phyloP scores from a whole-genome alignment of 73 alveolate genomes.

The Symbiodinium pilosum region DNA sequence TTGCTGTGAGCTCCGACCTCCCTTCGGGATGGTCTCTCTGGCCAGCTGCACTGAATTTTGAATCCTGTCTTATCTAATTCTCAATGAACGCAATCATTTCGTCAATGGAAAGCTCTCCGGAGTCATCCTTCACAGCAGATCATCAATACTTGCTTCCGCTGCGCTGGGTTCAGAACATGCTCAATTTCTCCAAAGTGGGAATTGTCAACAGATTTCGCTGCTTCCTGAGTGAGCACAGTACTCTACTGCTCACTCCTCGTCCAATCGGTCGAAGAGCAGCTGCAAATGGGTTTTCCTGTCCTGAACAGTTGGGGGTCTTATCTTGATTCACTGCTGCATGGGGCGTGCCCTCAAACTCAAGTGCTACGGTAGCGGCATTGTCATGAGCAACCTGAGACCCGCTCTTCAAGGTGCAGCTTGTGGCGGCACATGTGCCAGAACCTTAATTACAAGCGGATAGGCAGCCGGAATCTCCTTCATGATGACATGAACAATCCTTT shows the following conservation, averaged over 20 bases:
- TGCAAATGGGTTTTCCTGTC: slow-evolving; percentile 75
- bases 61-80: background rate
- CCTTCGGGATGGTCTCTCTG: background rate
- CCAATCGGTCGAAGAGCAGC: slow-evolving; percentile 69
- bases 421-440: slow-evolving; percentile 80
- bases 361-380: no score
- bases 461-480: no score
- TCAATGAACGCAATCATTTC: slow-evolving; percentile 78
- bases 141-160: no score
- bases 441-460: no score
- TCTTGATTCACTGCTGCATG: no score
- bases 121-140: slow-evolving; percentile 31
- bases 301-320: background rate
- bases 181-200: no score
- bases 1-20: background rate
- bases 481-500: no score
- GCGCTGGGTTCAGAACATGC: background rate
- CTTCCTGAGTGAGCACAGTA: no score
- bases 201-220: no score
- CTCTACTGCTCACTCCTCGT: no score
- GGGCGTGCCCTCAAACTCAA: no score
- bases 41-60: background rate
- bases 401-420: slow-evolving; percentile 55
- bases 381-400: background rate
- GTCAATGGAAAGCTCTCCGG: slow-evolving; percentile 88